Conservation (phyloP, 306 rosid species). For the Medicago truncatula region MtrunA17r5.0-ANR NC_053044.1:1450501-1451000, state of each 20-base stretch:
- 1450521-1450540: constrained; percentile 63
- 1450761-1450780: background rate
- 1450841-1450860: constrained; percentile 63
- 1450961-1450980: constrained; percentile 33
- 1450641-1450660: constrained; percentile 59
- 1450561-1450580: constrained; percentile 62
- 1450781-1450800: background rate
- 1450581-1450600: constrained; percentile 59
- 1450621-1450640: constrained; percentile 59
- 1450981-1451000: constrained; percentile 9
- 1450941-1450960: constrained; percentile 61
- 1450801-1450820: constrained; percentile 16
- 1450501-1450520: constrained; percentile 67
- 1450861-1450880: constrained; percentile 77
- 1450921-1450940: constrained; percentile 89
- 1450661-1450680: constrained; percentile 27
- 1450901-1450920: constrained; percentile 83
- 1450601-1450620: constrained; percentile 61
- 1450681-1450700: no score
- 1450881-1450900: constrained; percentile 86
- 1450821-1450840: constrained; percentile 26
- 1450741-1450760: no score
- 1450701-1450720: no score
- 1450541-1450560: constrained; percentile 63
- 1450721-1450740: no score